These are phyloP conservation scores for Aspergillus tanneri DNA, from an alignment of 2,329 filamentous ascomycete species.

Conservation along the genomic window DNA sequence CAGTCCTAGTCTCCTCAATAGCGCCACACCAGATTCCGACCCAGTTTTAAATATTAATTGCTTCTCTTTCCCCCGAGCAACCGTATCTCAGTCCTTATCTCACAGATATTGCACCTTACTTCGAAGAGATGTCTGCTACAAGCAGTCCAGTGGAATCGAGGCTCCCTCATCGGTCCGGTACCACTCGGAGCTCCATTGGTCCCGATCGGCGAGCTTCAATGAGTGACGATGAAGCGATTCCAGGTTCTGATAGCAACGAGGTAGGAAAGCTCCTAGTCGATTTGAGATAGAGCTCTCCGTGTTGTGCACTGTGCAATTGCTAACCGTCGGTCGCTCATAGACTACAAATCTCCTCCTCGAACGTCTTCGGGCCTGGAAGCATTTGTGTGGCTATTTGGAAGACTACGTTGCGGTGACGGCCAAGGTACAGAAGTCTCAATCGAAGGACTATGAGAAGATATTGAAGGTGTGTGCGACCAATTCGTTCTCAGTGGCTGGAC, in stretches of 20 bases:
- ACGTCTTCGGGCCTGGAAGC: conserved; percentile 92
- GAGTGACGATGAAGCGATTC: conserved; percentile 44
- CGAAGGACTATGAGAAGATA: conserved; percentile 93
- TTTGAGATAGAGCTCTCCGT: background rate
- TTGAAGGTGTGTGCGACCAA: conserved; percentile 63
- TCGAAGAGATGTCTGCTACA: conserved; percentile 27
- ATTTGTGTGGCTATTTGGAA: conserved; percentile 85
- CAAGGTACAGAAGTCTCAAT: conserved; percentile 78
- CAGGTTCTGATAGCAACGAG: conserved; percentile 44
- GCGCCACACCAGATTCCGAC: background rate
- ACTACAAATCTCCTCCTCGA: conserved; percentile 80
- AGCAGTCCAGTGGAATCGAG: conserved; percentile 30
- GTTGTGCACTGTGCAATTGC: background rate
- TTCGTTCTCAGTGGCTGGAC: background rate
- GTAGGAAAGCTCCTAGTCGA: conserved; percentile 25
- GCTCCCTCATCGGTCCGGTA: conserved; percentile 37
- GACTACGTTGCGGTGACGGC: conserved; percentile 84
- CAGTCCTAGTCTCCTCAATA: conserved; percentile 12
- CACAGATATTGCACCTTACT: background rate
- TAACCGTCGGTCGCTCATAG: conserved; percentile 41
- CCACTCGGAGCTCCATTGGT: conserved; percentile 29
- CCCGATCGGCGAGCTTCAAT: conserved; percentile 35
- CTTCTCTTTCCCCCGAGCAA: background rate
- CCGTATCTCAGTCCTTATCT: background rate
- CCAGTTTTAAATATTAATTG: conserved; percentile 5